Evolutionary conservation across 495 filamentous ascomycete species (phyloP), one percentile per base, ranked within the genome.

Genomic region (Physcia stellaris): DNA sequence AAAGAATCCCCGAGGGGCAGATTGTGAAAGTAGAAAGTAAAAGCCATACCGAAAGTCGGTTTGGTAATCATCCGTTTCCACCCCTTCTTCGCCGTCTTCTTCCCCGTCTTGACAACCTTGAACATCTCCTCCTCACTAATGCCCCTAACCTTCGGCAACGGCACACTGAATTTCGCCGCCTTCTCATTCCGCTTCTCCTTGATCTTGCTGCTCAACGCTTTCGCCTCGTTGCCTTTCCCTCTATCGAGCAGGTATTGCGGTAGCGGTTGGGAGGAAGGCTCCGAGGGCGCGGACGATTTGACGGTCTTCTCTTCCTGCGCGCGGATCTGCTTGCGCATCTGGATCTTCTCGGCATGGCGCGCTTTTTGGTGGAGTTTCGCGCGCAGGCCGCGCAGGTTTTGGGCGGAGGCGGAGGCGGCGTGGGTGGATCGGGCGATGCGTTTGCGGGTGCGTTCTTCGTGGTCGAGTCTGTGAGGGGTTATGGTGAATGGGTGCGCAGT

Each of bases 51-150:
- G 50, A 87, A 86, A 4, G 83, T 86, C 11, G 82, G 82, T 60
- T 87, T 87, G 38, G 90, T 98, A 49, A 98, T 85, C 68, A 96
- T 84, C 23, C 92, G 65, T 74, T 98, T 96, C 88, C 85, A 94
- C 23, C 20, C 36, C 50, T 80, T 80, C 67, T 80, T 75, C 41
- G 71, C 64, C 13, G 74, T 80, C 63, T 80, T 80, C 69, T 80
- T 84, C 47, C 88, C 90, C 41, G 92, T 99, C 64, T 88, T 90
- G 53, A 99, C 77, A 28, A 94, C 86, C 66, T 86, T 86, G 68
- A 99, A 96, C 77, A 94, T 88, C 66, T 99, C 92, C 68, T 94
- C 87, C 67, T 96, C 86, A 46, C 74, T 75, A 50, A 94, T 94
- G 43, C 92, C 92, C 52, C 78, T 68, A 21, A 95, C 88, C 64